phyloP scores from a whole-genome alignment of 768 basidiomycete genomes.

The Botryobasidium botryosum region DNA sequence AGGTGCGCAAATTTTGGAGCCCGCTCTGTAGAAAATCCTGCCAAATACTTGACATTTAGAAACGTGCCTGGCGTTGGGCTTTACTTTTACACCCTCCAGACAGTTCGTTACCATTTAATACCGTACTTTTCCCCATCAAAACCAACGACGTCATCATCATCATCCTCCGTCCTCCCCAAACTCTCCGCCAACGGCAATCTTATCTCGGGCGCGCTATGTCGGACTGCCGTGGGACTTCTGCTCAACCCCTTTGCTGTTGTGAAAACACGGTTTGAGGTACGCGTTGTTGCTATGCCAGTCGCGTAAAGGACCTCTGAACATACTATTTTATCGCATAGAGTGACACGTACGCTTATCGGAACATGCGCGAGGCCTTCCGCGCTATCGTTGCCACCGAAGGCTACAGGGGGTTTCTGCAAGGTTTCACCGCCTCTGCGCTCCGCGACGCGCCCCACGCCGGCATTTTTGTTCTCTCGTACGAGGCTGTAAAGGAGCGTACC shows the following conservation, averaged over 20 bases:
- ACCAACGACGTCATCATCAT: slow-evolving; percentile 11
- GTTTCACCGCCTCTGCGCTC: slow-evolving; percentile 74
- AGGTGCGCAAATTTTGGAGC: slow-evolving; percentile 28
- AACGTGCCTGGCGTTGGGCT: slow-evolving; percentile 88
- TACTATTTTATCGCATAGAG: slow-evolving; percentile 28
- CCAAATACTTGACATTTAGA: slow-evolving; percentile 24
- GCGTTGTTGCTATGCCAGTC: slow-evolving; percentile 1
- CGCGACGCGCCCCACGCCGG: slow-evolving; percentile 92
- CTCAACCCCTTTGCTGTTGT: slow-evolving; percentile 83
- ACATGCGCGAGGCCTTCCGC: slow-evolving; percentile 38
- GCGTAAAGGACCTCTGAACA: slow-evolving; percentile 16
- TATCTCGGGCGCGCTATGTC: slow-evolving; percentile 65
- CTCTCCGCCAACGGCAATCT: slow-evolving; percentile 67
- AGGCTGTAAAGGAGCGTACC: slow-evolving; percentile 61
- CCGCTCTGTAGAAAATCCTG: slow-evolving; percentile 8
- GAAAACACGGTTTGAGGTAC: slow-evolving; percentile 82
- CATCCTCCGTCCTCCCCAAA: slow-evolving; percentile 18
- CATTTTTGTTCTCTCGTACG: slow-evolving; percentile 75
- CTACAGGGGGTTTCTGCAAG: slow-evolving; percentile 66
- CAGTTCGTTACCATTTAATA: slow-evolving; percentile 61
- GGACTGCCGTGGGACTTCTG: slow-evolving; percentile 65
- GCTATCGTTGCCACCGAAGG: slow-evolving; percentile 46
- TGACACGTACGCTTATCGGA: slow-evolving; percentile 55
- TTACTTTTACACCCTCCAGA: slow-evolving; percentile 77
- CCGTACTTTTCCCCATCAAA: slow-evolving; percentile 40